Percentiles rank a stretch among this genome's conserved stretches.
Conservation (phyloP, 192 early-diverging fungal genomes). For the Spinellus fusiger region DNA sequence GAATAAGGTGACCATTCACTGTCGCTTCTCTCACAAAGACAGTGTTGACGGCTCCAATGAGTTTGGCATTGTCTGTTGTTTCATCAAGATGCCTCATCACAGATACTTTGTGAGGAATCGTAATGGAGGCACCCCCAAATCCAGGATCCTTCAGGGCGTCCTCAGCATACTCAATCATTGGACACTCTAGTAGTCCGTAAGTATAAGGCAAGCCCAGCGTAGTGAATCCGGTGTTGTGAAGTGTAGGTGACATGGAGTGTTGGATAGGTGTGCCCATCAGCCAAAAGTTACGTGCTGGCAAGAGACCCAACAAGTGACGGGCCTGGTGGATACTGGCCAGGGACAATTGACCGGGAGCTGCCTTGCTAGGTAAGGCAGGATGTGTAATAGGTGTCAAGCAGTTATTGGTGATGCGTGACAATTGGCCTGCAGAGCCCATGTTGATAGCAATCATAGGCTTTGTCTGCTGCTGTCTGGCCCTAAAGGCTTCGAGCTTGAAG, state of each 20-base stretch:
- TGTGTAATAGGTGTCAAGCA: constrained; percentile 95
- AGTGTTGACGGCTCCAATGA: constrained; percentile 96
- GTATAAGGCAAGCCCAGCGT: constrained; percentile 78
- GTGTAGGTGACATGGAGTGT: constrained; percentile 82
- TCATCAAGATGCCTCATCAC: constrained; percentile 72
- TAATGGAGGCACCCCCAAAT: constrained; percentile 94
- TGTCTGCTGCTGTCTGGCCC: constrained; percentile 33
- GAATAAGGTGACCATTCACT: constrained; percentile 26
- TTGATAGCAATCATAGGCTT: constrained; percentile 90
- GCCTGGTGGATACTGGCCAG: constrained; percentile 72
- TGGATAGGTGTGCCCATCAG: constrained; percentile 88
- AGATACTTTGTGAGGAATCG: constrained; percentile 90
- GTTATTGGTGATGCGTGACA: constrained; percentile 86
- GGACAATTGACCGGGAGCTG: constrained; percentile 93
- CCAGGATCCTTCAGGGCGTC: constrained; percentile 38
- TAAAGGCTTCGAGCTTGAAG: constrained; percentile 70
- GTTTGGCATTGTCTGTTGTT: constrained; percentile 68
- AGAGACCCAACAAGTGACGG: constrained; percentile 61
- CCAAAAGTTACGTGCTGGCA: constrained; percentile 65
- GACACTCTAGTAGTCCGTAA: constrained; percentile 72
- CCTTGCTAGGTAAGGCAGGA: constrained; percentile 61
- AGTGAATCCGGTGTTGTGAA: constrained; percentile 92
- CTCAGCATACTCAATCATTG: constrained; percentile 52
- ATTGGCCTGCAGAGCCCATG: constrained; percentile 88
- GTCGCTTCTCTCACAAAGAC: constrained; percentile 41